Evolutionary conservation across 2,329 filamentous ascomycete species (phyloP), one percentile per base, ranked within the genome.

Genomic region (Nothomitra cinnamomea): DNA sequence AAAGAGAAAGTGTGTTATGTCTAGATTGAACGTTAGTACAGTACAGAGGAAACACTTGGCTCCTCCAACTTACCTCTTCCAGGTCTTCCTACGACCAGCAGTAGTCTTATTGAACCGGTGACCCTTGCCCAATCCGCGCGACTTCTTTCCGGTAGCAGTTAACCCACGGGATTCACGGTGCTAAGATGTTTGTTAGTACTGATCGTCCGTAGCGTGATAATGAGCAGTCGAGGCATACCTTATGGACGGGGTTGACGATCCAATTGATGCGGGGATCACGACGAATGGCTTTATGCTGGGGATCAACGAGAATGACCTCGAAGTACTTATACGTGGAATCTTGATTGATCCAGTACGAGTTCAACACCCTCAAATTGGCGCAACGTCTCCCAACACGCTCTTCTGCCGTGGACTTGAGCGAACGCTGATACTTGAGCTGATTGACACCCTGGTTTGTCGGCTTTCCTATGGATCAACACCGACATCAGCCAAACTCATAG

Each of bases 341-440:
- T 82, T 96, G 88, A 86, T 98, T 98, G 80, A 98, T 87, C 94
- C 94, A 98, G 89, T 98, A 98, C 61, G 90, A 96, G 86, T 98
- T 98, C 69, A 98, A 85, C 70, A 98, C 92, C 70, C 92, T 88
- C 73, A 98, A 77, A 79, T 98, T 98, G 76, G 89, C 88, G 79
- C 89, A 95, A 72, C 90, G 89, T 74, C 89, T 89, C 69, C 94
- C 92, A 71, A 98, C 90, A 85, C 92, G 92, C 85, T 98, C 92
- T 81, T 98, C 94, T 67, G 94, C 94, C 66, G 92, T 98, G 67
- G 90, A 80, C 74, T 85, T 85, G 72, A 96, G 89, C 64, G 92
- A 96, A 73, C 90, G 87, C 83, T 98, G 94, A 85, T 96, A 98
- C 83, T 98, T 98, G 72, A 98, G 88, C 82, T 98, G 92, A 84